A percentile compares a stretch with the other conserved stretches of the same genome.
These are phyloP conservation scores for Trichoderma reesei DNA, from an alignment of 495 filamentous ascomycete species.

Conservation along the genomic window DNA sequence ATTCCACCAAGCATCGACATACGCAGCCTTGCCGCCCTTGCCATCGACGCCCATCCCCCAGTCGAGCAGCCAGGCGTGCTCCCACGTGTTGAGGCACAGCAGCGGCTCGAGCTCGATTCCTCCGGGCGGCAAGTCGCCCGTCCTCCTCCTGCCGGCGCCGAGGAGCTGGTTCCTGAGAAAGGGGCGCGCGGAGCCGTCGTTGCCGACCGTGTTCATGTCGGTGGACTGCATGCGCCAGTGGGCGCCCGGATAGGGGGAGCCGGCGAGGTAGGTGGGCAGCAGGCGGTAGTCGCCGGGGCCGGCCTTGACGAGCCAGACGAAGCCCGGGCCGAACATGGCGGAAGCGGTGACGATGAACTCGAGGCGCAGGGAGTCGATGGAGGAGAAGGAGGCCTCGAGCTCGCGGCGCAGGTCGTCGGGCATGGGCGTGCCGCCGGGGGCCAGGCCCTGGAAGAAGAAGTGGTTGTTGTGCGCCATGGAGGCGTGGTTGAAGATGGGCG, in stretches of 20 bases:
- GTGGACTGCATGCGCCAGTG: slow-evolving; percentile 69
- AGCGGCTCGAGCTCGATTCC: slow-evolving; percentile 64
- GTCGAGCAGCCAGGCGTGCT: slow-evolving; percentile 84
- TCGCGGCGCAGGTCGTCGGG: slow-evolving; percentile 19
- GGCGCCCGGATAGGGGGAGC: slow-evolving; percentile 74
- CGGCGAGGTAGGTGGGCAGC: slow-evolving; percentile 83
- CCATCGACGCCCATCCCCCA: slow-evolving; percentile 50
- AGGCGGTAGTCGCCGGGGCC: slow-evolving; percentile 49
- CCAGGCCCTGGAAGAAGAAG: slow-evolving; percentile 71
- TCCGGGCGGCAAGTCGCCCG: slow-evolving; percentile 44
- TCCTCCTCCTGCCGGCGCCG: slow-evolving; percentile 15
- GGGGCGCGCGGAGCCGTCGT: slow-evolving; percentile 22
- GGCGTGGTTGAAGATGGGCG: slow-evolving; percentile 85
- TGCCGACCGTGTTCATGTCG: slow-evolving; percentile 65
- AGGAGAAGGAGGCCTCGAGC: slow-evolving; percentile 62
- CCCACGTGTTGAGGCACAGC: slow-evolving; percentile 90
- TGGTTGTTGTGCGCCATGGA: slow-evolving; percentile 95
- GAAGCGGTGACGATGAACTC: slow-evolving; percentile 74
- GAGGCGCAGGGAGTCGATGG: slow-evolving; percentile 64
- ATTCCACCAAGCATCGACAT: slow-evolving; percentile 76
- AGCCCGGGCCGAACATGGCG: slow-evolving; percentile 92
- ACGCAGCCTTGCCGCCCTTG: slow-evolving; percentile 58
- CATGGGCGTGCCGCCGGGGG: slow-evolving; percentile 29
- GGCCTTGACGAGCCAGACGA: slow-evolving; percentile 80
- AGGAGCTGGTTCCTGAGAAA: slow-evolving; percentile 26